These are phyloP conservation scores for Xylaria sp. DNA, from an alignment of 2,329 filamentous ascomycete species.

Conservation along the genomic window DNA sequence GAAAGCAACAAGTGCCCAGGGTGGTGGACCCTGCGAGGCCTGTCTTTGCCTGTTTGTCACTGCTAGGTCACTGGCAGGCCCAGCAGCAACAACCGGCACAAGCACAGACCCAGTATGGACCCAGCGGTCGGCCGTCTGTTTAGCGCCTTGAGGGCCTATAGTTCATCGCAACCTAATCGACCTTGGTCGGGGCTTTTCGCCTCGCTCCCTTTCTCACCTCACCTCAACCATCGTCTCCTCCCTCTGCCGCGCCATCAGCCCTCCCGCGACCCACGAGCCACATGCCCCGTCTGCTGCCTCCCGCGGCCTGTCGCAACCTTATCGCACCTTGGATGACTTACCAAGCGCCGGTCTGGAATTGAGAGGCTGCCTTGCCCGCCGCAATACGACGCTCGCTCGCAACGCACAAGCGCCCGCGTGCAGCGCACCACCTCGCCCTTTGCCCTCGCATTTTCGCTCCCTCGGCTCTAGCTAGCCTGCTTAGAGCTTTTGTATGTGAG, in stretches of 20 bases:
- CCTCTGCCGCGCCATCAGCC: conserved; percentile 34
- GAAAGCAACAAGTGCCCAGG: conserved; percentile 19
- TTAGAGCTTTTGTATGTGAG: not conserved
- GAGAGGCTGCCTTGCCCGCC: conserved; percentile 24
- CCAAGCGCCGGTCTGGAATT: conserved; percentile 13
- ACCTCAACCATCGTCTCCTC: conserved; percentile 8
- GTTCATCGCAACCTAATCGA: conserved; percentile 35
- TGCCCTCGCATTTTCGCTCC: not conserved
- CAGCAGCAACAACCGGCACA: too few species aligned
- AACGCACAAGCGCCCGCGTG: conserved; percentile 13
- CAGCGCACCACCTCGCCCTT: conserved; percentile 2
- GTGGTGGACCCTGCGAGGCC: conserved; percentile 15
- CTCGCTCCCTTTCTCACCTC: conserved; percentile 33
- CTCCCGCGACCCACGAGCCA: conserved; percentile 35
- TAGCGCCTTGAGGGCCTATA: not conserved
- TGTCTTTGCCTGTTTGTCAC: conserved; percentile 12
- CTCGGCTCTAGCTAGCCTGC: conserved; percentile 11
- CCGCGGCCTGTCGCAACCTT: conserved; percentile 17
- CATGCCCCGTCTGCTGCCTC: conserved; percentile 30
- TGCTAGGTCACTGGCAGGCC: not conserved
- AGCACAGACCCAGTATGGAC: conserved; percentile 21
- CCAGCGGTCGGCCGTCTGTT: conserved; percentile 12
- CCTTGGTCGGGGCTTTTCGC: conserved; percentile 36
- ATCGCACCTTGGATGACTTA: conserved; percentile 19
- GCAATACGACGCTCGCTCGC: not conserved